These are phyloP conservation scores for Puccinia hordei DNA, from an alignment of 1,284 basidiomycete genomes.

Conservation along the genomic window DNA sequence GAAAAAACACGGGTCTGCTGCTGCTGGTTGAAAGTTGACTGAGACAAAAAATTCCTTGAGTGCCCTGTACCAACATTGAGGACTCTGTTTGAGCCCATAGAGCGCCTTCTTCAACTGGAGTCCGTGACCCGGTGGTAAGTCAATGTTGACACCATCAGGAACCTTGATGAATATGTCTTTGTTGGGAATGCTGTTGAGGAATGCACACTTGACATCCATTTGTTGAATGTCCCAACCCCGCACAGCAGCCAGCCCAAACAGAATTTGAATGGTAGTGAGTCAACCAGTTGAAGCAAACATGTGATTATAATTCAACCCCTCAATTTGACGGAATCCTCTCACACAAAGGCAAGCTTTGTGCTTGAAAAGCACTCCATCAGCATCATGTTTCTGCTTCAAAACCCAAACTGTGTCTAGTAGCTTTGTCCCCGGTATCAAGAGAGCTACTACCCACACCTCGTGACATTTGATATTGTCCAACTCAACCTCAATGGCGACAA, in stretches of 20 bases:
- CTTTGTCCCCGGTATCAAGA: too few relatives aligned
- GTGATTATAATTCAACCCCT: neutral
- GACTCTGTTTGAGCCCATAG: neutral
- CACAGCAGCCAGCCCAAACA: neutral
- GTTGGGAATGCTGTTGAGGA: neutral
- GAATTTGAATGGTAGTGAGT: neutral
- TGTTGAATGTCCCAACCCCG: neutral
- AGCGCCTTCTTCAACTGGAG: neutral
- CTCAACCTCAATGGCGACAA: too few relatives aligned
- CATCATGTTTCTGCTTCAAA: neutral
- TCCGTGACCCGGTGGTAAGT: neutral
- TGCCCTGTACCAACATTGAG: neutral
- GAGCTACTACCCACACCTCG: too few relatives aligned
- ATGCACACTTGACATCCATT: neutral
- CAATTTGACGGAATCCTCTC: neutral
- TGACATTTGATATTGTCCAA: too few relatives aligned
- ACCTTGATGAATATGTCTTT: neutral
- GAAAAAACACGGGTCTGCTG: neutral
- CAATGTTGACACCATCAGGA: neutral
- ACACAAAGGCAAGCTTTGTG: conserved; percentile 9
- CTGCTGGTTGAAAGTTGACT: neutral
- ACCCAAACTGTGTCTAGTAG: neutral
- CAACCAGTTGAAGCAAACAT: neutral
- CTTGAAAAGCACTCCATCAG: conserved; percentile 3
- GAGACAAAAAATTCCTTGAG: neutral